These are phyloP conservation scores for Glonium stellatum DNA, from an alignment of 495 filamentous ascomycete species.

Conservation along the genomic window DNA sequence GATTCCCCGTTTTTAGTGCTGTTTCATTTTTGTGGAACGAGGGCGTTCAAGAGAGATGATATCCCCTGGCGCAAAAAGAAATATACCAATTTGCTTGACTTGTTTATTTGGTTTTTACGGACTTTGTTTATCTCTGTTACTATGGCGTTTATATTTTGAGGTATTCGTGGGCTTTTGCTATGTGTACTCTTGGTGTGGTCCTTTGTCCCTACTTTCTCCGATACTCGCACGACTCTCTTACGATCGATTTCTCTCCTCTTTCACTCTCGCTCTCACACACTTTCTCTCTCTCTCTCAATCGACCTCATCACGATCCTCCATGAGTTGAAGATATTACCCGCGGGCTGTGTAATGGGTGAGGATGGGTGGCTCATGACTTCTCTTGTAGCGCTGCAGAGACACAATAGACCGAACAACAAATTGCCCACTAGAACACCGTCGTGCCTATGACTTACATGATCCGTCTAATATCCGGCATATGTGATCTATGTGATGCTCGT, in stretches of 20 bases:
- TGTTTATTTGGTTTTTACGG: slow-evolving; percentile 3
- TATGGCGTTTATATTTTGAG: background rate
- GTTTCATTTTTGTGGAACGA: slow-evolving; percentile 2
- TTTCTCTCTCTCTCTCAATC: background rate
- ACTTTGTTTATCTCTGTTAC: background rate
- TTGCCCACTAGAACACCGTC: background rate
- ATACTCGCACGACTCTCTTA: slow-evolving; percentile 10
- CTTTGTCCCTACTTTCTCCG: background rate
- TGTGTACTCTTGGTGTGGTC: background rate
- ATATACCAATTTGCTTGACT: slow-evolving; percentile 33
- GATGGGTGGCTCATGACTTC: background rate
- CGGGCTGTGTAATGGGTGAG: background rate
- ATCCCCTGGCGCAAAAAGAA: slow-evolving; percentile 31
- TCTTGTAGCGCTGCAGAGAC: slow-evolving; percentile 6
- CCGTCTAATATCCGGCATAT: too few species aligned
- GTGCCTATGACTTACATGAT: too few species aligned
- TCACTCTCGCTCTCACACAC: background rate
- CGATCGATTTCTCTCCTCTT: background rate
- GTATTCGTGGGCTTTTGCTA: background rate
- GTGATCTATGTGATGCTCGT: background rate
- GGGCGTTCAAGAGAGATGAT: slow-evolving; percentile 22
- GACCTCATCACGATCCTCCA: slow-evolving; percentile 4
- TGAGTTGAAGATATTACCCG: background rate
- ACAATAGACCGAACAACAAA: slow-evolving; percentile 16
- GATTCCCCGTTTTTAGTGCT: background rate